Conservation (phyloP, 306 rosid species). For the Mimosa bimucronata region DNA sequence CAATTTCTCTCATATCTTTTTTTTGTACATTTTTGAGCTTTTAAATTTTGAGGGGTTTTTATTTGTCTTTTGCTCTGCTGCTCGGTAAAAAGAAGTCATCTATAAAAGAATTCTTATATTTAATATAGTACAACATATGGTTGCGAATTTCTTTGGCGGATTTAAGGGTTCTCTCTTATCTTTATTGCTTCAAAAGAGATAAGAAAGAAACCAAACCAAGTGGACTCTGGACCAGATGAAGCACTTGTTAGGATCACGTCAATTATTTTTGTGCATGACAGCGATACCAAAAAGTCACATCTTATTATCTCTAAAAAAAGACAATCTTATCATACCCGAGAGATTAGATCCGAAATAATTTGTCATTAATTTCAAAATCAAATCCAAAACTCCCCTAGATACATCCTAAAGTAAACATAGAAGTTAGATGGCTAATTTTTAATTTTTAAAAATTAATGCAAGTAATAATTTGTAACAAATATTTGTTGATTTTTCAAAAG, state of each 20-base stretch:
- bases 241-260: conserved; percentile 4
- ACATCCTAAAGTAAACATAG: too few relatives aligned
- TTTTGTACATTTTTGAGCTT: too few relatives aligned
- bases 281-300: conserved; percentile 3
- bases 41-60: too few relatives aligned
- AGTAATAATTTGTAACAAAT: too few relatives aligned
- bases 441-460: too few relatives aligned
- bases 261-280: conserved; percentile 16
- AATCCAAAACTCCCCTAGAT: neutral
- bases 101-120: too few relatives aligned
- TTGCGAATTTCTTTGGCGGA: conserved; percentile 29
- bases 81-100: too few relatives aligned
- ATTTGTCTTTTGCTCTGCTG: too few relatives aligned
- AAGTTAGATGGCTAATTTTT: too few relatives aligned
- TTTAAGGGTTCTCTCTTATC: conserved; percentile 8
- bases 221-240: conserved; percentile 10
- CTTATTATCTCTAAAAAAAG: neutral
- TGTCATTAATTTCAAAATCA: neutral
- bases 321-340: neutral
- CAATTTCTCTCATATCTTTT: too few relatives aligned
- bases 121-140: neutral
- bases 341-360: neutral
- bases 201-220: neutral
- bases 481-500: too few relatives aligned
- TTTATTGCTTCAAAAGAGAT: neutral